These are phyloP conservation scores for Scortechinia acanthostroma DNA, from an alignment of 2,329 filamentous ascomycete genomes.

Conservation along the genomic window DNA sequence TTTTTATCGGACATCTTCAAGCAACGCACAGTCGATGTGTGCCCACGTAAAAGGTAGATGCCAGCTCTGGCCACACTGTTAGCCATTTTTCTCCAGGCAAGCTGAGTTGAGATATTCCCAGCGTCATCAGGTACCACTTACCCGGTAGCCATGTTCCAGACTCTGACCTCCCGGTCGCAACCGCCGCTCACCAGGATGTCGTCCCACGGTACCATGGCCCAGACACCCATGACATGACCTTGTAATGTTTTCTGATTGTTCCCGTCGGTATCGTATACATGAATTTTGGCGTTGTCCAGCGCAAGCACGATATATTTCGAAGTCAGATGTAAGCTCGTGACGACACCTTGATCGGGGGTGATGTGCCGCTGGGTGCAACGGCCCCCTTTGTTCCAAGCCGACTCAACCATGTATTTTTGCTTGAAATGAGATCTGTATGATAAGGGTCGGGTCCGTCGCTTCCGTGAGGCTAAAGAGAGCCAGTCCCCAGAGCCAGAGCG, in stretches of 20 bases:
- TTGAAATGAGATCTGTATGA: conserved; percentile 98
- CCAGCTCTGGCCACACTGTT: conserved; percentile 44
- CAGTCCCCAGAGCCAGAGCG: conserved; percentile 26
- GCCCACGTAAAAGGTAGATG: conserved; percentile 78
- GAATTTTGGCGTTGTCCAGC: conserved; percentile 95
- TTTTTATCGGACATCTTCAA: conserved; percentile 93
- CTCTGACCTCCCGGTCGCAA: conserved; percentile 90
- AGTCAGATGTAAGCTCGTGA: conserved; percentile 89
- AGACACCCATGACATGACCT: conserved; percentile 97
- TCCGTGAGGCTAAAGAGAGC: conserved; percentile 33
- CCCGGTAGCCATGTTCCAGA: conserved; percentile 94
- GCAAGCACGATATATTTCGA: conserved; percentile 96
- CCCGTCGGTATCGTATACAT: conserved; percentile 91
- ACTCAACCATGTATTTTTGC: conserved; percentile 92
- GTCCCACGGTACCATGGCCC: conserved; percentile 98
- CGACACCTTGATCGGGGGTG: conserved; percentile 91
- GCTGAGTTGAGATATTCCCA: not conserved
- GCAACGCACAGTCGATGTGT: conserved; percentile 93
- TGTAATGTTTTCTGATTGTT: conserved; percentile 81
- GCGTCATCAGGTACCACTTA: conserved; percentile 36
- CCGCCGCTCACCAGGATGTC: conserved; percentile 92
- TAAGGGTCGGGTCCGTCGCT: conserved; percentile 55
- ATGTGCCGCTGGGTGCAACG: conserved; percentile 77
- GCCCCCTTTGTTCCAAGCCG: conserved; percentile 91
- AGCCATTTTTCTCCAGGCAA: not conserved